Evolutionary conservation across 306 rosid species (phyloP).

Genomic region (Lathyrus aphaca): DNA sequence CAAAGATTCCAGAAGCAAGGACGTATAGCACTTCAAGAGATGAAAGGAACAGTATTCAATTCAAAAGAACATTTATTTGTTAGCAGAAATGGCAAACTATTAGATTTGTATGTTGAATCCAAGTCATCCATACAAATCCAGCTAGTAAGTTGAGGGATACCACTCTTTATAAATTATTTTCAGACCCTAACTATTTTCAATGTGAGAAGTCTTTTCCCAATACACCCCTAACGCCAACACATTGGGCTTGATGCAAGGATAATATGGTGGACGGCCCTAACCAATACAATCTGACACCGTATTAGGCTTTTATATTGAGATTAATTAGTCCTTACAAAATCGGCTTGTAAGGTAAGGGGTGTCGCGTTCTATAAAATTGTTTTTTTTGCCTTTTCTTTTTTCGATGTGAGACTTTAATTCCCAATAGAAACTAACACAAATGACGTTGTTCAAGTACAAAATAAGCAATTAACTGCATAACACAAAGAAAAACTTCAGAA

Average conservation of each 20-base stretch:
- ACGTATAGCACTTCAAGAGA: background rate
- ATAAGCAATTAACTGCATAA: constrained; percentile 21
- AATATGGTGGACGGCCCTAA: constrained; percentile 8
- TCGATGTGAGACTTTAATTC: background rate
- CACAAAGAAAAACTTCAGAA: constrained; percentile 8
- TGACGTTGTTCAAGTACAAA: constrained; percentile 31
- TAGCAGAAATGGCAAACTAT: constrained; percentile 14
- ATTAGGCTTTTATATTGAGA: background rate
- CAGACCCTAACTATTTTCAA: background rate
- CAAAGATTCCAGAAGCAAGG: constrained; percentile 13
- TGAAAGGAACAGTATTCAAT: constrained; percentile 1
- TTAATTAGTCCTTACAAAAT: background rate
- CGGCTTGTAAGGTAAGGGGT: background rate
- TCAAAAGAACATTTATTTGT: constrained; percentile 9
- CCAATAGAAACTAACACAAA: background rate
- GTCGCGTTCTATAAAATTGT: background rate
- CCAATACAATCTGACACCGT: background rate
- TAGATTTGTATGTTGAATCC: background rate
- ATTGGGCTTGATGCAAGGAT: background rate
- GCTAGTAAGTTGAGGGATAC: background rate
- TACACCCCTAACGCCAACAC: background rate
- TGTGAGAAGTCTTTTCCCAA: background rate
- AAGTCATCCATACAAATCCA: background rate
- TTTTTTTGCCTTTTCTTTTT: background rate
- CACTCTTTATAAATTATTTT: background rate